These are phyloP conservation scores for Pelargonium myrrhifolium DNA, from an alignment of 441 rosid genomes.

Conservation along the genomic window DNA sequence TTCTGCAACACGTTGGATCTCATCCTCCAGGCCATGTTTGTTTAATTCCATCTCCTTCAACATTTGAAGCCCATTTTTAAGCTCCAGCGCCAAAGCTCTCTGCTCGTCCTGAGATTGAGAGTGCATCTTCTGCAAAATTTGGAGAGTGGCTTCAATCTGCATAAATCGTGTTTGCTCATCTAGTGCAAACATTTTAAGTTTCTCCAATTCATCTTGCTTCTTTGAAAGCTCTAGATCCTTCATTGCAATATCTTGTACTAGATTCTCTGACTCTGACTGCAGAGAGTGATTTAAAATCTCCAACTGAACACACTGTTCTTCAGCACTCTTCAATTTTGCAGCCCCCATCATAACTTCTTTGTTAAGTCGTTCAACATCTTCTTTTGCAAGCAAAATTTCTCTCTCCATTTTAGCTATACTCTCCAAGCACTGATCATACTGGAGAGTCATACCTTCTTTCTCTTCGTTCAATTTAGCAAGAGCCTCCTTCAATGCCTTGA, in stretches of 20 bases:
- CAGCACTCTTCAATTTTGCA: slow-evolving; percentile 52
- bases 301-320: slow-evolving; percentile 47
- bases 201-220: slow-evolving; percentile 58
- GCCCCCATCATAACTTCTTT: slow-evolving; percentile 50
- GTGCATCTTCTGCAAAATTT: slow-evolving; percentile 55
- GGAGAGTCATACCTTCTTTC: slow-evolving; percentile 37
- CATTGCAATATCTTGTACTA: slow-evolving; percentile 44
- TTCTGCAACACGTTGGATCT: slow-evolving; percentile 34
- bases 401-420: slow-evolving; percentile 52
- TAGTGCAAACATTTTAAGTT: slow-evolving; percentile 46
- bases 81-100: slow-evolving; percentile 39
- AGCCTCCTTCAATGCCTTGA: slow-evolving; percentile 38
- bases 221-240: slow-evolving; percentile 68
- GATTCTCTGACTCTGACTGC: slow-evolving; percentile 51
- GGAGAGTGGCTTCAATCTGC: slow-evolving; percentile 53
- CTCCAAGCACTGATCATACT: slow-evolving; percentile 45
- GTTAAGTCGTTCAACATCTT: slow-evolving; percentile 48
- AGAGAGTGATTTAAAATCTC: slow-evolving; percentile 61
- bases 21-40: slow-evolving; percentile 42
- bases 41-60: slow-evolving; percentile 52
- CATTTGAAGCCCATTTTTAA: slow-evolving; percentile 47
- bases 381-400: slow-evolving; percentile 52
- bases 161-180: slow-evolving; percentile 52
- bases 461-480: slow-evolving; percentile 41
- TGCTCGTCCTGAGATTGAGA: slow-evolving; percentile 65